These are phyloP conservation scores for Fagopyrum esculentum DNA, from an alignment of 148 eudicot genomes.

Conservation along the genomic window DNA sequence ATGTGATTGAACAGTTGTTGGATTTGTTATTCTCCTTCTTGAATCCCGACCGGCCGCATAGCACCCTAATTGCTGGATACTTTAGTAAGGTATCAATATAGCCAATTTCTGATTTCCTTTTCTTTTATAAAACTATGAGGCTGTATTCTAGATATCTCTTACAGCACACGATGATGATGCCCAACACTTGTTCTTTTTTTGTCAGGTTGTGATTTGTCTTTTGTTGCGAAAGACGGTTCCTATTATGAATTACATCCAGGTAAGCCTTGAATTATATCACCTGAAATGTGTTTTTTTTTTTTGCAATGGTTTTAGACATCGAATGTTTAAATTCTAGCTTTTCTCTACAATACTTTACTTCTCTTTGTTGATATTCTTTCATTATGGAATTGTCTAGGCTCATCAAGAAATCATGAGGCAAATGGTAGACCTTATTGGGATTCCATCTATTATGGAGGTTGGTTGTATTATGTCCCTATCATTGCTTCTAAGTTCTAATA, in stretches of 20 bases:
- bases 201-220: slow-evolving; percentile 80
- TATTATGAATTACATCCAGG: slow-evolving; percentile 77
- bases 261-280: slow-evolving; percentile 27
- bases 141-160: not conserved
- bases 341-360: not conserved
- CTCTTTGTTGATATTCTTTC: not conserved
- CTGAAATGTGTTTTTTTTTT: not conserved
- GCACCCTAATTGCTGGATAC: slow-evolving; percentile 80
- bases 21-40: slow-evolving; percentile 74
- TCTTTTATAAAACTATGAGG: not conserved
- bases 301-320: not conserved
- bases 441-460: slow-evolving; percentile 98
- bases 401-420: slow-evolving; percentile 67
- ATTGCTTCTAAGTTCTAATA: slow-evolving; percentile 18
- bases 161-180: not conserved
- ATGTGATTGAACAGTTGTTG: slow-evolving; percentile 55
- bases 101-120: not conserved
- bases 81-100: slow-evolving; percentile 71
- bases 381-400: slow-evolving; percentile 32
- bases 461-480: slow-evolving; percentile 16
- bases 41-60: slow-evolving; percentile 66
- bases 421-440: slow-evolving; percentile 92
- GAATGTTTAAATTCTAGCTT: not conserved
- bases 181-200: not conserved
- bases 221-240: slow-evolving; percentile 79